Base-by-base conservation (phyloP, 2,329 filamentous ascomycete genomes). In the Xylariaceae sp. region DNA sequence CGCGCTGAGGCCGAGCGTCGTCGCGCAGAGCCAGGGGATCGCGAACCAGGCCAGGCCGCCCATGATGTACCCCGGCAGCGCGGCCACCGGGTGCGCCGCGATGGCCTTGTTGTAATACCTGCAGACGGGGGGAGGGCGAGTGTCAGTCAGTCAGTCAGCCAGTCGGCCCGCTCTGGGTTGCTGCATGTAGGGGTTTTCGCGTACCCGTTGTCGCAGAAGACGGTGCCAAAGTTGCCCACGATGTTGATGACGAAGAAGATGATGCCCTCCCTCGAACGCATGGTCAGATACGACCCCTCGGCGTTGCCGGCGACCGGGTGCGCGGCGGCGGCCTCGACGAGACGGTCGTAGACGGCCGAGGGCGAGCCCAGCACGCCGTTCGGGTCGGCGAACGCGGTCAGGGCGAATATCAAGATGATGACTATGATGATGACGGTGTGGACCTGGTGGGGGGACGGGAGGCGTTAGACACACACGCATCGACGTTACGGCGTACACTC, bases 61-160 rank as follows among this genome's bases (percentile, higher is more conserved):
- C 44, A 89, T 75, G 33, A 93, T 80, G 52, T 94, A 94, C 16
- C 87, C 87, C 0, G 87, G 86, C 5, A 94, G 72, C 0, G 87
- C 87, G 40, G 89, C 77, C 1, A 89, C 81, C 1, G 86, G 85
- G 16, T 77, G 80, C 0, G 87, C 86, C 6, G 87, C 86, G 50
- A 94, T 93, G 12, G 86, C 86, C 58, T 93, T 93, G 68, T 93
- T 90, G 62, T 87, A 93, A 64, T 90, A 93, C 11, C 81, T n/a
- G n/a, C n/a, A n/a, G n/a, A n/a, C n/a, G n/a, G n/a, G n/a, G n/a
- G n/a, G n/a, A n/a, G n/a, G n/a, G n/a, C n/a, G n/a, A n/a, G n/a
- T n/a, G n/a, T n/a, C n/a, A n/a, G n/a, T n/a, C 8, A 7, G 16
- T 6, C n/a, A n/a, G n/a, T n/a, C n/a, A n/a, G n/a, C n/a, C n/a